These are phyloP conservation scores for Hyphodiscus sp. DNA, from an alignment of 2,329 filamentous ascomycete species.

Conservation along the genomic window DNA sequence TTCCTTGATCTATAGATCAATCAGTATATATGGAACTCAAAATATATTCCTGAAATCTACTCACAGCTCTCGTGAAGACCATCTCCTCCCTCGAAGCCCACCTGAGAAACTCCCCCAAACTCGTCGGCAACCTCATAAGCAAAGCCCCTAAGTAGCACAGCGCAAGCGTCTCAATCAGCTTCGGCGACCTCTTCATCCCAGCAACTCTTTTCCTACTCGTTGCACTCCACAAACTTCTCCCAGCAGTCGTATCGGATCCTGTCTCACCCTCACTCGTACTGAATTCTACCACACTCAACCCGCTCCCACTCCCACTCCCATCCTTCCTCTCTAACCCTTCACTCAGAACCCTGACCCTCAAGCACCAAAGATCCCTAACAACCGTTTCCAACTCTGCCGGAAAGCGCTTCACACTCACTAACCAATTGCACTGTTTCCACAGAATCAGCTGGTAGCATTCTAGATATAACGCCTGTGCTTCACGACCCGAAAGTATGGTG, in stretches of 20 bases:
- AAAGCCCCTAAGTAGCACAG: slow-evolving; percentile 75
- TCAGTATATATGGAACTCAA: background rate
- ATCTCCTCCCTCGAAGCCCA: slow-evolving; percentile 66
- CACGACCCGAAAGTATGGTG: slow-evolving; percentile 55
- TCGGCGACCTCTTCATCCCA: slow-evolving; percentile 43
- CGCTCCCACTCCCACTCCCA: slow-evolving; percentile 29
- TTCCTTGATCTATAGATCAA: slow-evolving; percentile 41
- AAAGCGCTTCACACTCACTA: slow-evolving; percentile 61
- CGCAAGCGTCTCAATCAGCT: slow-evolving; percentile 65
- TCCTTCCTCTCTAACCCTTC: slow-evolving; percentile 32
- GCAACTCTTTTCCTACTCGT: slow-evolving; percentile 24
- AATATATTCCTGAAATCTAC: slow-evolving; percentile 18
- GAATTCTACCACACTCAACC: slow-evolving; percentile 29
- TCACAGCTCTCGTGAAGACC: slow-evolving; percentile 62
- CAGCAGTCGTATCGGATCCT: slow-evolving; percentile 29
- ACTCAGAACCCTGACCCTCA: slow-evolving; percentile 38
- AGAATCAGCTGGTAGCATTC: slow-evolving; percentile 80
- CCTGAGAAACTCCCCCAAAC: slow-evolving; percentile 62
- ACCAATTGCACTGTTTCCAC: slow-evolving; percentile 70
- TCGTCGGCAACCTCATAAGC: slow-evolving; percentile 69
- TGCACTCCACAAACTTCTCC: slow-evolving; percentile 42
- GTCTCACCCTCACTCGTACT: slow-evolving; percentile 31
- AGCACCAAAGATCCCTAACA: slow-evolving; percentile 77
- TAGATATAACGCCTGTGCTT: slow-evolving; percentile 72
- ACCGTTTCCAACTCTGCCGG: slow-evolving; percentile 70